Evolutionary conservation across 305 asterid genomes (phyloP).

Genomic region (Salvia sclarea): DNA sequence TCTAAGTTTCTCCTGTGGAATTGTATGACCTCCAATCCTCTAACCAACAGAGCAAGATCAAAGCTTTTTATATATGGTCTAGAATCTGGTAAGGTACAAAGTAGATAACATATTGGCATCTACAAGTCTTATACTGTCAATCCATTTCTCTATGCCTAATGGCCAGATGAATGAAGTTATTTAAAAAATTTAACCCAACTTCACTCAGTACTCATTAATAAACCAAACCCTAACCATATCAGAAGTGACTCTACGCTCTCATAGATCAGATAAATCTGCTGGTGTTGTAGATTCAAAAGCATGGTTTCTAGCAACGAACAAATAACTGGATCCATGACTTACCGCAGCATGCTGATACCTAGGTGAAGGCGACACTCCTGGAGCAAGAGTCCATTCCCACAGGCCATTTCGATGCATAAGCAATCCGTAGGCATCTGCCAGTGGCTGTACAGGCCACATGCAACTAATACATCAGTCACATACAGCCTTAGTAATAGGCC

Average conservation of each 20-base stretch:
- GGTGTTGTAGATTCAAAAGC: not conserved
- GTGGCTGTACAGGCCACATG: slow-evolving; percentile 61
- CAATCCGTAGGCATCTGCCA: slow-evolving; percentile 97
- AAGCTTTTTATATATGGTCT: not conserved
- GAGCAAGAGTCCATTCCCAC: slow-evolving; percentile 99
- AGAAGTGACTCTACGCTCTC: slow-evolving; percentile 6
- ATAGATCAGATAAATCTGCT: slow-evolving; percentile 13
- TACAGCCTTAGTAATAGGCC: slow-evolving; percentile 1
- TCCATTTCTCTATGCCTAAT: not conserved
- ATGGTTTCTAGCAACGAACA: slow-evolving; percentile 4
- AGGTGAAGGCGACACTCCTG: slow-evolving; percentile 96
- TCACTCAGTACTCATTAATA: slow-evolving; percentile 17
- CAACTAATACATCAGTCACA: slow-evolving; percentile 35
- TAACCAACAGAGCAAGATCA: slow-evolving; percentile 5
- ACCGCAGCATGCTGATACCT: slow-evolving; percentile 99
- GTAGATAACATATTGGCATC: slow-evolving; percentile 2
- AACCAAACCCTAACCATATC: slow-evolving; percentile 6
- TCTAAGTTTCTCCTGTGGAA: not conserved
- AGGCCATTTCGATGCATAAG: slow-evolving; percentile 98
- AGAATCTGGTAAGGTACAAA: not conserved
- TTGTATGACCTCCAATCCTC: slow-evolving; percentile 12
- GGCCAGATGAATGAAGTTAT: slow-evolving; percentile 3
- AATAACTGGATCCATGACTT: slow-evolving; percentile 39
- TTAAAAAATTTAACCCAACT: not conserved
- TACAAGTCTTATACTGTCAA: slow-evolving; percentile 3